Evolutionary conservation across 1,284 basidiomycete species (phyloP).

Genomic region (Leccinum griseonigrum): DNA sequence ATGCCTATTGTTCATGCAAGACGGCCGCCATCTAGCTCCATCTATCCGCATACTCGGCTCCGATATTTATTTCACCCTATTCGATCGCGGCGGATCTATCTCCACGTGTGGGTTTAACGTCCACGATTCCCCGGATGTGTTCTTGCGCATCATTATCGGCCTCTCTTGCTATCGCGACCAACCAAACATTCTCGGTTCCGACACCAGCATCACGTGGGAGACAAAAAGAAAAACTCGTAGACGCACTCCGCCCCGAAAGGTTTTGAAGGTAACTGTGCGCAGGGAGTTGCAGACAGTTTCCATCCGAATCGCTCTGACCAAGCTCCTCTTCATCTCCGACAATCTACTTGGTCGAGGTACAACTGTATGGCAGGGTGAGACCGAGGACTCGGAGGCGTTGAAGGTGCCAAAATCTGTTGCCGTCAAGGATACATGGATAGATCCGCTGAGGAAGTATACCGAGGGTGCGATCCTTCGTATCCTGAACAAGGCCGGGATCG

Average conservation of each 20-base stretch:
- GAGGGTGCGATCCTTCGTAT: conserved; percentile 5
- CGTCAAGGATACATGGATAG: conserved; percentile 7
- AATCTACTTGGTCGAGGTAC: conserved; percentile 2
- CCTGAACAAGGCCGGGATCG: not conserved
- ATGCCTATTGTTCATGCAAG: not conserved
- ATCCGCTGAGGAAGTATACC: conserved; percentile 9
- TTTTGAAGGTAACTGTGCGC: not conserved
- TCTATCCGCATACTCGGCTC: not conserved
- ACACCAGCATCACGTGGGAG: not conserved
- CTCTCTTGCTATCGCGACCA: not conserved
- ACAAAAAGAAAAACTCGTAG: not conserved
- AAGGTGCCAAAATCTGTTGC: not conserved
- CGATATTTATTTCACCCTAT: not conserved
- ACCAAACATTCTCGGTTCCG: not conserved
- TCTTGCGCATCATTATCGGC: not conserved
- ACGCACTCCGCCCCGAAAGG: too few relatives aligned
- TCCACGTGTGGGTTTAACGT: not conserved
- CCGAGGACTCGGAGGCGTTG: not conserved
- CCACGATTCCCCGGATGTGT: too few relatives aligned
- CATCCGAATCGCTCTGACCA: not conserved
- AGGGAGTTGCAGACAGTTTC: not conserved
- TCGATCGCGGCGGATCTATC: not conserved
- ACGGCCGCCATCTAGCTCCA: not conserved
- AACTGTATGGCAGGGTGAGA: conserved; percentile 5
- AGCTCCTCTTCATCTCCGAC: conserved; percentile 1